Base-by-base conservation (phyloP, 2,329 filamentous ascomycete genomes). In the Fonsecaea erecta region DNA sequence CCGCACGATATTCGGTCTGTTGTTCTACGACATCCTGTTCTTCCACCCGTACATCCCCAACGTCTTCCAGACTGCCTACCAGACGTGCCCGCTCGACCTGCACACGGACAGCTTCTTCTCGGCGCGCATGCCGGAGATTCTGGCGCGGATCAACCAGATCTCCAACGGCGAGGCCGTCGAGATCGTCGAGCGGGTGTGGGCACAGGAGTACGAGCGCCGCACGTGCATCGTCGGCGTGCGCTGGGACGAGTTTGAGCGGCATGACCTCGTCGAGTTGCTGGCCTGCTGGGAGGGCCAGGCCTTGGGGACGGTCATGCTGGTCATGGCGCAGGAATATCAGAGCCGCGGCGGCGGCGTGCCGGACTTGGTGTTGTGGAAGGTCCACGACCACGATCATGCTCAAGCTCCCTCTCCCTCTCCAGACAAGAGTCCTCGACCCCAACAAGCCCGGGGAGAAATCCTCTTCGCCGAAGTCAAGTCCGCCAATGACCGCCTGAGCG, bases 1-100 rank as follows among this genome's bases (percentile, higher is more conserved):
- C 6, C 88, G 93, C n/a, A 99, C 95, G 0, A 82, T 99, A 6
- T 93, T 93, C 77, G 90, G 88, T 14, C 94, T 95, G 74, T 86
- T 99, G 18, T 97, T 98, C 81, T 95, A 89, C 80, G 94, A 99
- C 77, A 86, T 98, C 26, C 81, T 99, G 6, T 98, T 98, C 78
- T 83, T 92, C 28, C 56, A 70, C 48, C 62, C 66, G 1, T 97
- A 96, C 77, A 86, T 98, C 4, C 94, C 95, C 28, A 97, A 98
- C 72, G 94, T 99, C 62, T 99, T 99, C 77, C 94, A 98, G 76
- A 99, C 95, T 5, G 87, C 90, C 0, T 99, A 92, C 75, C 95
- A 99, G 77, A 96, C 92, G 0, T 97, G 92, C 73, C 95, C 95
- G 0, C 81, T 99, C 2, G 95, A 99, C 76, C 81, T 99, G 5